These are phyloP conservation scores for Ganoderma sinense DNA, from an alignment of 1,284 basidiomycete species.

Conservation along the genomic window DNA sequence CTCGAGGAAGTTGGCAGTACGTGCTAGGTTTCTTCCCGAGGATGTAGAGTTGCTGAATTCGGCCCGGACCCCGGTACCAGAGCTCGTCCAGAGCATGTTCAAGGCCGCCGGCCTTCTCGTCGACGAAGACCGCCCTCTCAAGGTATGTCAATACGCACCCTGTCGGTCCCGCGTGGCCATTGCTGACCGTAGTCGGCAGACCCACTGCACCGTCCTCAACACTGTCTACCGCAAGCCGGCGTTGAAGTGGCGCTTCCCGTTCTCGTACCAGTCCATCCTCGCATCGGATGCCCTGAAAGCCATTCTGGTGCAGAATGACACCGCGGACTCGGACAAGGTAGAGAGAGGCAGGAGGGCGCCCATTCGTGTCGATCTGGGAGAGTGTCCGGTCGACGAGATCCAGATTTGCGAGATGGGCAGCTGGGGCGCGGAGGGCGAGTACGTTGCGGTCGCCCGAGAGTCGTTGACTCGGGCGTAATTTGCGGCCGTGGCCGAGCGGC, in stretches of 20 bases:
- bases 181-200: conserved; percentile 42
- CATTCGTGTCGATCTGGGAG: conserved; percentile 50
- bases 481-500: not conserved
- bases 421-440: conserved; percentile 59
- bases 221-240: conserved; percentile 58
- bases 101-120: conserved; percentile 50
- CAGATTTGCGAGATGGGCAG: conserved; percentile 72
- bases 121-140: conserved; percentile 61
- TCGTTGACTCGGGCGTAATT: not conserved
- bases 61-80: conserved; percentile 36
- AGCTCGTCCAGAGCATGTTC: conserved; percentile 56
- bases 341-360: conserved; percentile 22
- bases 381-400: conserved; percentile 55
- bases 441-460: conserved; percentile 45
- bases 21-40: conserved; percentile 22
- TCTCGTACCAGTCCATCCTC: conserved; percentile 57
- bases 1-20: conserved; percentile 52
- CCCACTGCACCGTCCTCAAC: conserved; percentile 76
- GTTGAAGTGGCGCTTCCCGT: conserved; percentile 45
- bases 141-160: conserved; percentile 48
- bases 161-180: not conserved
- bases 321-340: not conserved
- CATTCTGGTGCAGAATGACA: conserved; percentile 16
- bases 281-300: conserved; percentile 39
- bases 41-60: not conserved